These are phyloP conservation scores for Perkinsus marinus DNA, from an alignment of 169 alveolate species.

Conservation along the genomic window DNA sequence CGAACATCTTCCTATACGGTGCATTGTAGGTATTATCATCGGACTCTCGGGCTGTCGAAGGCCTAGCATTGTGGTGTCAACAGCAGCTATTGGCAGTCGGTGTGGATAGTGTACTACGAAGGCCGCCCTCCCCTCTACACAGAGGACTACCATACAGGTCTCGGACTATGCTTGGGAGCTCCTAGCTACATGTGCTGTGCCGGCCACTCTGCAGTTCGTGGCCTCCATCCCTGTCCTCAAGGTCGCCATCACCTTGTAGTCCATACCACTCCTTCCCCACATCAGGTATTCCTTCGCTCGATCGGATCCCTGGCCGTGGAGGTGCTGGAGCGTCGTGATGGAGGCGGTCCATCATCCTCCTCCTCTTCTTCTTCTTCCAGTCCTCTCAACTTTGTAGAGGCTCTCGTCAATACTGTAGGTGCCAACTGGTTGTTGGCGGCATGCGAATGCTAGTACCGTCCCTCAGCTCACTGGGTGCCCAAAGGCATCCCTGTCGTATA, in stretches of 20 bases:
- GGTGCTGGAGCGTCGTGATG: not conserved
- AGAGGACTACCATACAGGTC: not conserved
- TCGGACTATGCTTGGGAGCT: not conserved
- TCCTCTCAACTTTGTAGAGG: not conserved
- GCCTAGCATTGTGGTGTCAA: not conserved
- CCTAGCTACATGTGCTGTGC: not conserved
- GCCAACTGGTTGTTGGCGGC: not conserved
- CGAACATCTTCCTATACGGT: too few species aligned
- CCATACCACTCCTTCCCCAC: not conserved
- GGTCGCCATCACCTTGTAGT: not conserved
- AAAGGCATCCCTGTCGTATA: not conserved
- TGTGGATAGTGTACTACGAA: not conserved
- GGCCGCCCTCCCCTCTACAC: not conserved
- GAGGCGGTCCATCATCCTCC: not conserved
- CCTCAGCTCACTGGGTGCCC: not conserved
- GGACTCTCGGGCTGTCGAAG: not conserved
- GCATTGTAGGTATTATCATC: not conserved
- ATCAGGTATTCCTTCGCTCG: not conserved
- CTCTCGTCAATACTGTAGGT: not conserved
- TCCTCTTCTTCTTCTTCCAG: not conserved
- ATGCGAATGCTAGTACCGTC: not conserved
- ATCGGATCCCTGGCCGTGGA: not conserved
- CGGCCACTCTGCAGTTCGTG: not conserved
- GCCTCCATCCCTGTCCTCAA: not conserved
- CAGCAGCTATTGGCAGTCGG: not conserved